Conservation (phyloP, 176 grass and related monocot species). For the Triticum aestivum region DNA sequence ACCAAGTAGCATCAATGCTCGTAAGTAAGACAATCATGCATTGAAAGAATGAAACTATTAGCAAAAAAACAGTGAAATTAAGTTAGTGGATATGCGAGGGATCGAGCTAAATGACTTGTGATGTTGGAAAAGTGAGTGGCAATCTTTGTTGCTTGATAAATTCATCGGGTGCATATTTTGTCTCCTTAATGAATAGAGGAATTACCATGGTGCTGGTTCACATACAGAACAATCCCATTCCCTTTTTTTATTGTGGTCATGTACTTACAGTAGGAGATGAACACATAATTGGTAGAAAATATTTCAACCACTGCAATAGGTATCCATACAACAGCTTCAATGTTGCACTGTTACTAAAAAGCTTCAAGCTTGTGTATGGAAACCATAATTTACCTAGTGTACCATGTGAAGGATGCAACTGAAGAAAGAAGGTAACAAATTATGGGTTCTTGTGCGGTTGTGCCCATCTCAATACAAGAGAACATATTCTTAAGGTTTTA, state of each 20-base stretch:
- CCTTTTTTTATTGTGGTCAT: background rate
- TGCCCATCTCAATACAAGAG: too few species aligned
- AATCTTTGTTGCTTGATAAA: conserved; percentile 32
- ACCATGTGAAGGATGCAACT: too few species aligned
- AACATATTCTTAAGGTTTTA: too few species aligned
- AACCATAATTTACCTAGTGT: too few species aligned
- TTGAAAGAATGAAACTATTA: background rate
- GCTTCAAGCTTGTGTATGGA: too few species aligned
- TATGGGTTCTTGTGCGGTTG: too few species aligned
- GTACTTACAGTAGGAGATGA: conserved; percentile 23
- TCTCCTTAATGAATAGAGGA: background rate
- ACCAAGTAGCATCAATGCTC: background rate
- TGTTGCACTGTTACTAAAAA: too few species aligned
- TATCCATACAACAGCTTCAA: too few species aligned
- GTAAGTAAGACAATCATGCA: too few species aligned
- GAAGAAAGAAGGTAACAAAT: too few species aligned
- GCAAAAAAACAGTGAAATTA: background rate
- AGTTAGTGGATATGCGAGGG: background rate
- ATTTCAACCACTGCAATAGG: conserved; percentile 23
- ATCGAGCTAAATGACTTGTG: background rate
- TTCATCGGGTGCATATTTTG: conserved; percentile 2
- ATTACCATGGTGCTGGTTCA: background rate
- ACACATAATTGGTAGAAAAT: background rate
- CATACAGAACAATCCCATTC: background rate
- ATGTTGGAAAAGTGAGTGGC: conserved; percentile 14